Evolutionary conservation across 306 rosid species (phyloP).

Genomic region (barrel medic (Medicago truncatula)): DNA sequence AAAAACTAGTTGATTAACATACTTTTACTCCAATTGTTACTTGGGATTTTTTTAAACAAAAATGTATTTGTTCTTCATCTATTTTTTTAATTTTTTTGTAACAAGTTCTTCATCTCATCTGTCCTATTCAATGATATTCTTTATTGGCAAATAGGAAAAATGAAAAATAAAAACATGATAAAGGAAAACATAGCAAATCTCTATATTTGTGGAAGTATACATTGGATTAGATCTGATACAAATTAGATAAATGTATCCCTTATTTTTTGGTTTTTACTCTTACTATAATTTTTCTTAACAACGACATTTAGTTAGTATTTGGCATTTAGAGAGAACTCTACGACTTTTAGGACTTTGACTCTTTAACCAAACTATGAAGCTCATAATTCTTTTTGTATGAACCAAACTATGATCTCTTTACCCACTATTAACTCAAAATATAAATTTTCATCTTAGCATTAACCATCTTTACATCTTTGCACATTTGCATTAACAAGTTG

Average conservation of each 20-base stretch:
- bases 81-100: no score
- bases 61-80: not conserved
- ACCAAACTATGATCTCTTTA: not conserved
- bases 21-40: not conserved
- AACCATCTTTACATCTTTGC: not conserved
- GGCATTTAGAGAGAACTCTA: not conserved
- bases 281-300: not conserved
- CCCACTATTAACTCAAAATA: not conserved
- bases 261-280: not conserved
- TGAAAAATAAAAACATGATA: no score
- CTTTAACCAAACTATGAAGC: not conserved
- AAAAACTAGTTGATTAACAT: not conserved
- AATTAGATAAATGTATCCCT: not conserved
- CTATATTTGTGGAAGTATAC: not conserved
- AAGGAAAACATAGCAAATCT: not conserved
- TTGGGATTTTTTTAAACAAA: not conserved
- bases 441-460: no score
- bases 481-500: not conserved
- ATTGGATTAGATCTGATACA: conserved; percentile 23
- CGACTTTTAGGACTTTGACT: not conserved
- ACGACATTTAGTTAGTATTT: not conserved
- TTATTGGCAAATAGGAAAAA: not conserved
- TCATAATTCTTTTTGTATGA: not conserved
- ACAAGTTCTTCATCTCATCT: not conserved
- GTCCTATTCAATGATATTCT: not conserved